These are phyloP conservation scores for Rhododendron mucronatum DNA, from an alignment of 148 eudicot genomes.

Conservation along the genomic window DNA sequence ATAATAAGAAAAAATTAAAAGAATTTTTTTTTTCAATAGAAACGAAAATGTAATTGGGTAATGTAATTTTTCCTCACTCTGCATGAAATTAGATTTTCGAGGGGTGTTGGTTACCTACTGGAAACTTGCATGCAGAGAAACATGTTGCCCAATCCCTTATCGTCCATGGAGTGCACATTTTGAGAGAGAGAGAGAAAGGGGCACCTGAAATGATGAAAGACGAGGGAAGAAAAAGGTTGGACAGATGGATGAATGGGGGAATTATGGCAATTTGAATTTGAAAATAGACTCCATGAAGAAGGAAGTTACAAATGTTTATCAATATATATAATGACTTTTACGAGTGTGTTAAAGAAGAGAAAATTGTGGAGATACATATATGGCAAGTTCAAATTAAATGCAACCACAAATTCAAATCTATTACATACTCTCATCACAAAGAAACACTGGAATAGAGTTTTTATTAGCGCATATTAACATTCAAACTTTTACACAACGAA, in stretches of 20 bases:
- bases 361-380: not conserved
- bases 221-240: not conserved
- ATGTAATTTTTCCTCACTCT: not conserved
- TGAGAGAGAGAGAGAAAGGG: slow-evolving; percentile 5
- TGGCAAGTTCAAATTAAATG: not conserved
- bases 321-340: not conserved
- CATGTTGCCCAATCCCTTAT: slow-evolving; percentile 21
- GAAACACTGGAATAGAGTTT: not conserved
- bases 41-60: not conserved
- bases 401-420: not conserved
- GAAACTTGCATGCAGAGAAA: slow-evolving; percentile 22
- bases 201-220: not conserved
- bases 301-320: not conserved
- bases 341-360: not conserved
- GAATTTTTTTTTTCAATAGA: no score
- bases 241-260: not conserved
- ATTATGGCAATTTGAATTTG: slow-evolving; percentile 17
- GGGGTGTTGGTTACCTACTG: slow-evolving; percentile 20
- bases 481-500: not conserved
- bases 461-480: not conserved
- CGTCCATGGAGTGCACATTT: slow-evolving; percentile 23
- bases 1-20: not conserved
- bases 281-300: not conserved
- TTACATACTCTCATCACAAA: not conserved
- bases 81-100: not conserved